These are phyloP conservation scores for Sordariomycetes sp. DNA, from an alignment of 2,329 filamentous ascomycete genomes.

Conservation along the genomic window DNA sequence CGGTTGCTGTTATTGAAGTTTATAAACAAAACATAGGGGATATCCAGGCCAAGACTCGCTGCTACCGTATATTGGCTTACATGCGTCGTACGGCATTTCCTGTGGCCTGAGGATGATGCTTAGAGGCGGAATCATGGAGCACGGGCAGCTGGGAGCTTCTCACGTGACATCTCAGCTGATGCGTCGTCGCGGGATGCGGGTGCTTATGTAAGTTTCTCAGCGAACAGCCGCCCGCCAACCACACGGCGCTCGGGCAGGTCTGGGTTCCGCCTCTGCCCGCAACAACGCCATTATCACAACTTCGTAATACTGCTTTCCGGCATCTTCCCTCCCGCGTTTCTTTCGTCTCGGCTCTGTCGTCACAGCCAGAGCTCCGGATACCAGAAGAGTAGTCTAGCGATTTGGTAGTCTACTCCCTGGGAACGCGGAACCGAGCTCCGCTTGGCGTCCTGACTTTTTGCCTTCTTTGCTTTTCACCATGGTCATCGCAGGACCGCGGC, in stretches of 20 bases:
- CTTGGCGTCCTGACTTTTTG: neutral
- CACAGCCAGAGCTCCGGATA: neutral
- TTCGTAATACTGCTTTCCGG: slow-evolving; percentile 7
- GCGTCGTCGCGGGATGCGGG: neutral
- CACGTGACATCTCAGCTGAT: neutral
- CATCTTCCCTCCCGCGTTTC: slow-evolving; percentile 9
- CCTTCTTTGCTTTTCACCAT: slow-evolving; percentile 1
- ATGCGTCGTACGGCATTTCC: too few species aligned
- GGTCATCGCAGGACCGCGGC: neutral
- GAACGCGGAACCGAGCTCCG: neutral
- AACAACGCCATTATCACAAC: neutral
- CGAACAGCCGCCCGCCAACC: neutral
- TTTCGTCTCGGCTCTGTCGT: slow-evolving; percentile 6
- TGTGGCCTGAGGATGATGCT: too few species aligned
- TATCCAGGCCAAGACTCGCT: too few species aligned
- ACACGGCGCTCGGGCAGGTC: neutral
- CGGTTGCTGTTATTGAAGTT: too few species aligned
- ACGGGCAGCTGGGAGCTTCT: too few species aligned
- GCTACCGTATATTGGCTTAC: too few species aligned
- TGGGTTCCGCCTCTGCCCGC: neutral
- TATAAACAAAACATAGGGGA: too few species aligned
- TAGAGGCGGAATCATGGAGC: too few species aligned
- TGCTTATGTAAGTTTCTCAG: neutral
- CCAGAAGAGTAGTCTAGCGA: neutral
- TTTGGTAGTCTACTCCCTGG: neutral